Conservation (phyloP, 2,329 filamentous ascomycete genomes). For the Exutisphaerella laricina region DNA sequence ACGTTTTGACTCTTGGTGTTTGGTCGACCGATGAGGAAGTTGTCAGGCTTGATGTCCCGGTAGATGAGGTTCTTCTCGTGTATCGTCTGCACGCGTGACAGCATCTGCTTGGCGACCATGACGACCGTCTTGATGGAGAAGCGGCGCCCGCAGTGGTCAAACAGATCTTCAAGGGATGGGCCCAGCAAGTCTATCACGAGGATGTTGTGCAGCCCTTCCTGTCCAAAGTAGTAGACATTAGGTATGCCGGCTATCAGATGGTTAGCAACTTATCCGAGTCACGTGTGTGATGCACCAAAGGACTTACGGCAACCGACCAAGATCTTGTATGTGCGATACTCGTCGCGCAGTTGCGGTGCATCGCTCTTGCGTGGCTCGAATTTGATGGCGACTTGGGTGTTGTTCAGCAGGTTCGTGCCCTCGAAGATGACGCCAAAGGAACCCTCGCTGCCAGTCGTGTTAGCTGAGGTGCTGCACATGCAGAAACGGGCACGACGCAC, state of each 20-base stretch:
- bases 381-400: conserved; percentile 99
- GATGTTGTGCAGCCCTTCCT: conserved; percentile 98
- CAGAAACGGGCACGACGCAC: conserved; percentile 10
- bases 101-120: conserved; percentile 99
- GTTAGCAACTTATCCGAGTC: conserved; percentile 3
- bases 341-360: conserved; percentile 93
- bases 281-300: conserved; percentile 5
- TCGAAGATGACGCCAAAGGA: conserved; percentile 99
- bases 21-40: conserved; percentile 93
- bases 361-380: conserved; percentile 99
- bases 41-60: conserved; percentile 98
- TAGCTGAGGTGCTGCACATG: conserved; percentile 10
- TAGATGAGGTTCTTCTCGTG: conserved; percentile 99
- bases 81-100: conserved; percentile 87
- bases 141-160: conserved; percentile 91
- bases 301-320: conserved; percentile 96
- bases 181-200: conserved; percentile 95
- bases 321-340: conserved; percentile 99
- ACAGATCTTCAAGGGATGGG: conserved; percentile 90
- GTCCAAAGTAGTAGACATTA: conserved; percentile 99
- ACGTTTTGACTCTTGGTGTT: conserved; percentile 94
- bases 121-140: conserved; percentile 98
- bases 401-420: conserved; percentile 96
- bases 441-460: conserved; percentile 55
- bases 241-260: conserved; percentile 77